phyloP scores from a whole-genome alignment of 2,329 filamentous ascomycete species.

The Geosmithia morbida region DNA sequence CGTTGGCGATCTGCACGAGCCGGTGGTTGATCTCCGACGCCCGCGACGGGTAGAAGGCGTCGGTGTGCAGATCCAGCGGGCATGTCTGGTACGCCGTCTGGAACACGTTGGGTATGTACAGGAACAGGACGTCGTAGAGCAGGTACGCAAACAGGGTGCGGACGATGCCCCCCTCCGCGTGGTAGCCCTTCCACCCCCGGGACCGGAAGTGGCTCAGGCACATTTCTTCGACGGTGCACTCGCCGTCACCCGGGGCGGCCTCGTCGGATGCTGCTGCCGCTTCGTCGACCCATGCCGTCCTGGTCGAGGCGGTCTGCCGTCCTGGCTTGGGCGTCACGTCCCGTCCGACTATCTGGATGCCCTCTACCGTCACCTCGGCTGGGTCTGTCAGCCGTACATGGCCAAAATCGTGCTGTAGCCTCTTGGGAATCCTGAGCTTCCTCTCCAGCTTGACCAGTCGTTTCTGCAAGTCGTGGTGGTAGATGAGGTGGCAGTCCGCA shows the following conservation, averaged over 20 bases:
- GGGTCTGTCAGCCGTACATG: constrained; percentile 70
- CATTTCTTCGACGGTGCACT: constrained; percentile 89
- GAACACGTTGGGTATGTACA: constrained; percentile 92
- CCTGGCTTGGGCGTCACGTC: constrained; percentile 28
- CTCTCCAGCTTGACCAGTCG: constrained; percentile 85
- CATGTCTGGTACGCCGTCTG: constrained; percentile 92
- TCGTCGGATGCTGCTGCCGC: constrained; percentile 75
- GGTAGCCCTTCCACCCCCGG: constrained; percentile 86
- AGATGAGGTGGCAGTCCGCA: constrained; percentile 76
- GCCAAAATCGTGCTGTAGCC: constrained; percentile 83
- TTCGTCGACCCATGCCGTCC: constrained; percentile 83
- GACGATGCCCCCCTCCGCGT: constrained; percentile 81
- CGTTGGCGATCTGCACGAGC: constrained; percentile 77
- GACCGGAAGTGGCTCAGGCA: constrained; percentile 75
- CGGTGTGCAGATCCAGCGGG: constrained; percentile 82
- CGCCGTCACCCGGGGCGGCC: constrained; percentile 46
- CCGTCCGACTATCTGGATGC: constrained; percentile 56
- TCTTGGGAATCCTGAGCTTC: constrained; percentile 64
- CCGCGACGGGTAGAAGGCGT: constrained; percentile 79
- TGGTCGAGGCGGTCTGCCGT: constrained; percentile 34
- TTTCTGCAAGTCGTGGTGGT: constrained; percentile 90
- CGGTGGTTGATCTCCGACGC: constrained; percentile 80
- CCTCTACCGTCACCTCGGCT: constrained; percentile 59
- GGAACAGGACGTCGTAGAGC: constrained; percentile 85
- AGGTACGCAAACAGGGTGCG: constrained; percentile 85